These are phyloP conservation scores for Tolypocladium nubicola DNA, from an alignment of 2,329 filamentous ascomycete genomes.

Conservation along the genomic window DNA sequence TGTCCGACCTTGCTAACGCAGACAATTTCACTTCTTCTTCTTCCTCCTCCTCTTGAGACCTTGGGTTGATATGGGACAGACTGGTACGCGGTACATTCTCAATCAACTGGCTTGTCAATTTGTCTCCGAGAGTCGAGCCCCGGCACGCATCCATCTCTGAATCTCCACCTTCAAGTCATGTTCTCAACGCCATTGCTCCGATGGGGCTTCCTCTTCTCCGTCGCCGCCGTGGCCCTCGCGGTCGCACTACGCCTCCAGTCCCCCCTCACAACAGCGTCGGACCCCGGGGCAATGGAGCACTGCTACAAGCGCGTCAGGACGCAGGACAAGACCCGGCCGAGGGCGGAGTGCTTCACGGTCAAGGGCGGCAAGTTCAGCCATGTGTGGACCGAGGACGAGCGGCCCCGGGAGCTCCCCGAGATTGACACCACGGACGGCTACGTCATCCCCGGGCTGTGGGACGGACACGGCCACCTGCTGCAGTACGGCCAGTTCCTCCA, in stretches of 20 bases:
- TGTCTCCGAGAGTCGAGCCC: neutral
- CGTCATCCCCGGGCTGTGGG: conserved; percentile 58
- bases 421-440: conserved; percentile 28
- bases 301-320: conserved; percentile 31
- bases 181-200: conserved; percentile 8
- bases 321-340: conserved; percentile 21
- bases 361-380: conserved; percentile 37
- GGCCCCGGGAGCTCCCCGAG: conserved; percentile 11
- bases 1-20: neutral
- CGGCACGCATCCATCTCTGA: neutral
- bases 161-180: neutral
- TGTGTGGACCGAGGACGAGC: conserved; percentile 29
- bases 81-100: neutral
- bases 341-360: conserved; percentile 46
- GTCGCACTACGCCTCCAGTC: conserved; percentile 13
- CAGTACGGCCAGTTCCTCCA: conserved; percentile 58
- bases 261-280: neutral
- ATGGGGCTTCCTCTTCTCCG: conserved; percentile 20
- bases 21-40: neutral
- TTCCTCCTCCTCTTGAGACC: neutral
- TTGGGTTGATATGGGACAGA: neutral
- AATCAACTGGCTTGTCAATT: neutral
- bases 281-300: conserved; percentile 12
- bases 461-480: conserved; percentile 58
- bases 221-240: conserved; percentile 19